A percentile compares a stretch with the other conserved stretches of the same genome.
Evolutionary conservation across 176 grass and related monocot genomes (phyloP).

Genomic region (Aegilops umbellulata): DNA sequence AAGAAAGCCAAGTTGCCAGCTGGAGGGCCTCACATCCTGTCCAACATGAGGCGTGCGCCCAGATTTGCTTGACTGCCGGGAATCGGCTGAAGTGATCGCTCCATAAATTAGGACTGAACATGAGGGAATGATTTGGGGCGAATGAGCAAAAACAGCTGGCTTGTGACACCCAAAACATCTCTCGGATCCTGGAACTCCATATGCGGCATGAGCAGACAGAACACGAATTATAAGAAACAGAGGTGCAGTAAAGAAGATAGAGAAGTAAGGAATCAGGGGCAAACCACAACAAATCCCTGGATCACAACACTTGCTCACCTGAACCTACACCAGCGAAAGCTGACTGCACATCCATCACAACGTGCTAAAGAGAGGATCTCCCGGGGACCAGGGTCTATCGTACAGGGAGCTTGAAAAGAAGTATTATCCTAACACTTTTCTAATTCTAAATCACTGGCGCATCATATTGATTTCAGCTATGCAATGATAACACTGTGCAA

Average conservation of each 20-base stretch:
- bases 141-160: background rate
- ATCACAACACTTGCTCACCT: background rate
- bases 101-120: background rate
- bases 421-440: no score
- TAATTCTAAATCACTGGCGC: background rate
- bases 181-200: background rate
- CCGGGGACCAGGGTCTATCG: background rate
- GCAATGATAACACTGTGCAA: background rate
- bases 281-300: background rate
- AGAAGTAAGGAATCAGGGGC: background rate
- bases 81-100: no score
- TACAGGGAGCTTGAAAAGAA: no score
- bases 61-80: no score
- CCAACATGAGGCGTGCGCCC: no score
- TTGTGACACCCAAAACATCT: background rate
- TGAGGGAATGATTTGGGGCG: background rate
- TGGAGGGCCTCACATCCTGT: no score
- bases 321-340: background rate
- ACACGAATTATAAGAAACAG: background rate
- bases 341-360: background rate
- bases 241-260: background rate
- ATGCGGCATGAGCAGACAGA: background rate
- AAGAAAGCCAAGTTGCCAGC: no score
- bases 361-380: background rate
- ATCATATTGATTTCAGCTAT: background rate